Evolutionary conservation across 768 basidiomycete genomes (phyloP).

Genomic region (Naganishia antarctica): DNA sequence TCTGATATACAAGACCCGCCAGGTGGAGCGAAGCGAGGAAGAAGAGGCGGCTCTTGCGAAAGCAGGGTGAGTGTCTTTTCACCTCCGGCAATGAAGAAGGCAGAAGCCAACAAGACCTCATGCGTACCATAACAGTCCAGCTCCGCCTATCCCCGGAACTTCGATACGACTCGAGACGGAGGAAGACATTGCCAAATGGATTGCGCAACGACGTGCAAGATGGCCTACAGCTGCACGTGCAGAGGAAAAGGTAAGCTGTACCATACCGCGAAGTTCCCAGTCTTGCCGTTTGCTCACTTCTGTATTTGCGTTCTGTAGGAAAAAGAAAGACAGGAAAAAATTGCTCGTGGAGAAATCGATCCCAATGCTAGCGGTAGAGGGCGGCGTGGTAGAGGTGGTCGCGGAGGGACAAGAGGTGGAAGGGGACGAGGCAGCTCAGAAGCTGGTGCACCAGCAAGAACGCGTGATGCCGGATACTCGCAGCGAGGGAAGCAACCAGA

Average conservation of each 20-base stretch:
- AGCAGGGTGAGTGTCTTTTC: slow-evolving; percentile 17
- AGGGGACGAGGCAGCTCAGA: slow-evolving; percentile 1
- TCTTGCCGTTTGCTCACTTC: too few relatives aligned
- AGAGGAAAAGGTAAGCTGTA: slow-evolving; percentile 61
- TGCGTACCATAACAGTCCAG: slow-evolving; percentile 35
- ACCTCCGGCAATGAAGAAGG: slow-evolving; percentile 21
- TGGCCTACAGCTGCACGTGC: slow-evolving; percentile 70
- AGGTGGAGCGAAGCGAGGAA: slow-evolving; percentile 41
- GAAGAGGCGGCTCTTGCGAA: slow-evolving; percentile 19
- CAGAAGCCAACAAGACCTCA: too few relatives aligned
- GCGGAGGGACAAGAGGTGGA: slow-evolving; percentile 10
- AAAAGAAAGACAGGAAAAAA: slow-evolving; percentile 69
- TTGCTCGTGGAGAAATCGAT: slow-evolving; percentile 33
- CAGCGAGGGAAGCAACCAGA: not conserved
- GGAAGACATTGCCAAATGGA: slow-evolving; percentile 77
- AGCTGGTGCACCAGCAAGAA: not conserved
- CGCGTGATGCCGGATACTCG: slow-evolving; percentile 6
- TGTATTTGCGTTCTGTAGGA: slow-evolving; percentile 48
- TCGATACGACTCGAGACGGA: slow-evolving; percentile 70
- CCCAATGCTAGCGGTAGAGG: slow-evolving; percentile 10
- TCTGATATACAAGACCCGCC: slow-evolving; percentile 45
- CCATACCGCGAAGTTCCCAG: too few relatives aligned
- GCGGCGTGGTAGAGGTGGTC: slow-evolving; percentile 14
- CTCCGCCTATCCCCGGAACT: slow-evolving; percentile 58
- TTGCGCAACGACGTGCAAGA: slow-evolving; percentile 76